Evolutionary conservation across 192 early-diverging fungal species (phyloP), one percentile per base, ranked within the genome.

Genomic region (Mortierella alpina): DNA sequence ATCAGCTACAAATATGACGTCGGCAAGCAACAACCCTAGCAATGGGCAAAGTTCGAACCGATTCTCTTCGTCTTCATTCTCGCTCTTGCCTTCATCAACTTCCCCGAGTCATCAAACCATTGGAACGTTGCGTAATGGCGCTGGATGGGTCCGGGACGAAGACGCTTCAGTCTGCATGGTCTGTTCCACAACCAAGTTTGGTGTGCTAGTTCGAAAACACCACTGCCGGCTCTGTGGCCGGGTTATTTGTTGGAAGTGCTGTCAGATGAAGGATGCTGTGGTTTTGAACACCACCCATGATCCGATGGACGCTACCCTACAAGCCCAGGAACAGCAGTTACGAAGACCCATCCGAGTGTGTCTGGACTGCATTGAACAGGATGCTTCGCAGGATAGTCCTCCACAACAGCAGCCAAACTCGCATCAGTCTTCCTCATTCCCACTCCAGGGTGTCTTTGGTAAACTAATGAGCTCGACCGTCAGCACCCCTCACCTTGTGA

Each of bases 161-260:
- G 80, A 82, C 46, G 72, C 80, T 14, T n/a, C 67, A 5, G 58
- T 67, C n/a, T 82, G 80, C 39, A 82, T 82, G 80, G 80, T 82
- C 10, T 82, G 80, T 54, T 62, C 44, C 0, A 55, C 41, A 0
- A 82, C 80, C 39, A 74, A 75, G 64, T 82, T 82, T 45, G 80
- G 80, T 0, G 71, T 82, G 47, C 20, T 82, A 4, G 73, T 82
- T 18, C 63, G 72, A 12, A 74, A 90, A 13, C 92, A 93, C 66
- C 92, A 93, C 68, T 93, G 92, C 72, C 88, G 92, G 39, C 66
- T 93, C 1, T 93, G 92, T 59, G 92, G 92, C 9, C 85, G 89
- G 5, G 85, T 92, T 0, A 82, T 92, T 10, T 92, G 91, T 66
- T 86, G 83, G 62, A 85, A 85, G 51, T 92, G 91, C 61, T 92